A percentile compares a stretch with the other conserved stretches of the same genome.
Conservation (phyloP, 2,329 filamentous ascomycete species). For the Ophiostoma sp. region DNA sequence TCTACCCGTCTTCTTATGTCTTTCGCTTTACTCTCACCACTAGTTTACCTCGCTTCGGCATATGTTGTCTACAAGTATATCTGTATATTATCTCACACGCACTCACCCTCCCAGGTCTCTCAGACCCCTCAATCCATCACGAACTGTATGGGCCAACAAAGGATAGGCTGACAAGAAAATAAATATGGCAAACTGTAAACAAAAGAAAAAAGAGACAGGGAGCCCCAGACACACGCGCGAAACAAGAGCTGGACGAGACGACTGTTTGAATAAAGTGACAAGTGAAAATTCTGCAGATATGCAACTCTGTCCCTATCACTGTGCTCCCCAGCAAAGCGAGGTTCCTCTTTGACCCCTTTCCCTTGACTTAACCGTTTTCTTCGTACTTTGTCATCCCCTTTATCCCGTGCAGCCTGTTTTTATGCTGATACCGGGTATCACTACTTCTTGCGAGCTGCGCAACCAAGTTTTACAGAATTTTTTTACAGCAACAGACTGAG, state of each 20-base stretch:
- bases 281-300: slow-evolving; percentile 7
- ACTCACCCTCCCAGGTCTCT: not conserved
- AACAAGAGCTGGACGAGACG: not conserved
- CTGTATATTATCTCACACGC: not conserved
- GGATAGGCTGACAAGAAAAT: not conserved
- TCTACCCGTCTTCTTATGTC: not conserved
- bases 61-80: too few relatives aligned
- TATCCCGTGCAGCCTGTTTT: not conserved
- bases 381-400: not conserved
- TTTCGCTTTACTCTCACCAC: too few relatives aligned
- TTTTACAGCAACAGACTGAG: not conserved
- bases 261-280: not conserved
- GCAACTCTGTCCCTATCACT: not conserved
- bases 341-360: not conserved
- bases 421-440: not conserved
- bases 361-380: not conserved
- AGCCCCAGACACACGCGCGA: not conserved
- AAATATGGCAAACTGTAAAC: not conserved
- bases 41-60: too few relatives aligned
- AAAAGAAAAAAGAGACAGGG: not conserved
- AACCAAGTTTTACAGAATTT: not conserved
- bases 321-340: not conserved
- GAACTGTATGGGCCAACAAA: not conserved
- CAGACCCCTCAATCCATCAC: not conserved
- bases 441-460: not conserved